phyloP scores from a whole-genome alignment of 495 filamentous ascomycete species.

The Amphirosellinia nigrospora region DNA sequence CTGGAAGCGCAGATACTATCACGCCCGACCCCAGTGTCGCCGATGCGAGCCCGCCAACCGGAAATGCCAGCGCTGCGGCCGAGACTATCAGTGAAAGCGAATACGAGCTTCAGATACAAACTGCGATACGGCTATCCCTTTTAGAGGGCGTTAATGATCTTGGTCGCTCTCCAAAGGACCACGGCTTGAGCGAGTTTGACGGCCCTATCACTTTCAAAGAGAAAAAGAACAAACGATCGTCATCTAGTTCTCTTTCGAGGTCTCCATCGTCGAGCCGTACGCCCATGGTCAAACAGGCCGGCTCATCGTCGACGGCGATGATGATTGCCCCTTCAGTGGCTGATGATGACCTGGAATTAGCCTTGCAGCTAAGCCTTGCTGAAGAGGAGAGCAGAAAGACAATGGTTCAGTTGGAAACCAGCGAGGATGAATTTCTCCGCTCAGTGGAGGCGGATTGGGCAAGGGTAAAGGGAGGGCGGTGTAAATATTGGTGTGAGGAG shows the following conservation, averaged over 20 bases:
- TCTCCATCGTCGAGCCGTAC: constrained; percentile 49
- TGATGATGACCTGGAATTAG: constrained; percentile 81
- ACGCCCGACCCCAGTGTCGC: constrained; percentile 58
- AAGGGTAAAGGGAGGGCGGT: constrained; percentile 57
- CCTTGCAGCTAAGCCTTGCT: constrained; percentile 81
- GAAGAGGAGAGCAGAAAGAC: constrained; percentile 67
- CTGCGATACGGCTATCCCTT: constrained; percentile 80
- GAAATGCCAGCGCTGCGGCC: constrained; percentile 47
- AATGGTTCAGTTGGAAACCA: constrained; percentile 27
- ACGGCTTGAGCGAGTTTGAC: constrained; percentile 52
- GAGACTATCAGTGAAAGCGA: constrained; percentile 61
- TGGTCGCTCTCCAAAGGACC: constrained; percentile 36
- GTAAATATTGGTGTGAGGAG: constrained; percentile 18
- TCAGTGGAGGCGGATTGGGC: constrained; percentile 48
- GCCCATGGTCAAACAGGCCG: constrained; percentile 32
- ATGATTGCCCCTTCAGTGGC: constrained; percentile 29
- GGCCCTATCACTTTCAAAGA: constrained; percentile 60
- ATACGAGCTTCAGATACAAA: constrained; percentile 76
- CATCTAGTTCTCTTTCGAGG: constrained; percentile 46
- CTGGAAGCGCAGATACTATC: constrained; percentile 53
- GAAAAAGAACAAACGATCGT: constrained; percentile 41
- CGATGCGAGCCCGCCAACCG: constrained; percentile 45
- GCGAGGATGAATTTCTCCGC: constrained; percentile 64
- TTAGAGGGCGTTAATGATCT: constrained; percentile 58
- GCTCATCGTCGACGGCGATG: constrained; percentile 27